Conservation (phyloP, 2,329 filamentous ascomycete species). For the Grosmannia huntii region DNA sequence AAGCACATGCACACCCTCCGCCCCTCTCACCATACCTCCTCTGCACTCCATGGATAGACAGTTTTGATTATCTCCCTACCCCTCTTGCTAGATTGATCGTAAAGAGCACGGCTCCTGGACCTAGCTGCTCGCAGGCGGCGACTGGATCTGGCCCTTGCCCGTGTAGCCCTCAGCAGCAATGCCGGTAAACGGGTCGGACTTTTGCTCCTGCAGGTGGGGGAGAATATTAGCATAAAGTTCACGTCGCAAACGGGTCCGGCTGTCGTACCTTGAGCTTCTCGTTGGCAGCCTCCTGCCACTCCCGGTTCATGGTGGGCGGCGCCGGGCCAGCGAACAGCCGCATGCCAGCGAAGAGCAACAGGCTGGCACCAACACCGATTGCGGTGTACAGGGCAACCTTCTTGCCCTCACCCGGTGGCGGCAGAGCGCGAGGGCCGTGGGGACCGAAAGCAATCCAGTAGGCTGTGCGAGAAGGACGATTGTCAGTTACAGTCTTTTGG, state of each 20-base stretch:
- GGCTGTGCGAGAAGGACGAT: constrained; percentile 39
- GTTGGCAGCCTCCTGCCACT: constrained; percentile 92
- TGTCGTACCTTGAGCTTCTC: constrained; percentile 80
- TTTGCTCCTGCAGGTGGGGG: constrained; percentile 50
- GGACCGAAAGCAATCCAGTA: constrained; percentile 99
- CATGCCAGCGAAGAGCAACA: constrained; percentile 58
- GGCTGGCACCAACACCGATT: constrained; percentile 52
- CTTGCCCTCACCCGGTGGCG: constrained; percentile 73
- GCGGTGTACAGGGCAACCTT: constrained; percentile 65
- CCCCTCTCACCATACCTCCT: not conserved
- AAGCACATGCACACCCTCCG: not conserved
- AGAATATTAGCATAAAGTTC: constrained; percentile 5
- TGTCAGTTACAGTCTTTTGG: not conserved
- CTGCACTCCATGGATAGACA: not conserved
- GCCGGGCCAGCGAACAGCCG: constrained; percentile 58
- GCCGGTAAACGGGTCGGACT: constrained; percentile 77
- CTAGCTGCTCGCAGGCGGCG: constrained; percentile 40
- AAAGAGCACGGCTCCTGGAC: not conserved
- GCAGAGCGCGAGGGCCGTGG: constrained; percentile 76
- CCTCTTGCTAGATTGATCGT: not conserved
- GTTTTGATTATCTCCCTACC: not conserved
- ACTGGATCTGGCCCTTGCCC: constrained; percentile 70
- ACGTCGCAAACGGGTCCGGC: not conserved
- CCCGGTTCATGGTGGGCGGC: constrained; percentile 86
- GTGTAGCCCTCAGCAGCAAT: constrained; percentile 65